Evolutionary conservation across 768 basidiomycete species (phyloP), one percentile per base, ranked within the genome.

Genomic region (Lyophyllum semitale): DNA sequence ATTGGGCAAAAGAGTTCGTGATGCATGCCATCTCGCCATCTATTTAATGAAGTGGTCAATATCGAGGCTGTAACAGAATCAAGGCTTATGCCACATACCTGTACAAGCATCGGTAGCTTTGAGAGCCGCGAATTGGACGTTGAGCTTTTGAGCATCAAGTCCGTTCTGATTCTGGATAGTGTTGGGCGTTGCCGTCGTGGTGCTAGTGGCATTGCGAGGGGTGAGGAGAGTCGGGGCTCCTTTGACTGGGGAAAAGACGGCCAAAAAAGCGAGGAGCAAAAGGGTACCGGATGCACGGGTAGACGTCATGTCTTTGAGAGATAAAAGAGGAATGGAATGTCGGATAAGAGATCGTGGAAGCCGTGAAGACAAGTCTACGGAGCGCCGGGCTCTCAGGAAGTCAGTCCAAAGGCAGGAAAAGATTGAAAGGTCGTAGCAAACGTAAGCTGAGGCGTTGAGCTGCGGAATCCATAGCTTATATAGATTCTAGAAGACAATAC

Each of bases 91-190:
- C 13, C n/a, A 68, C 74, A 27, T 45, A 81, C 79, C 70, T 37
- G 71, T 67, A 67, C 87, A 88, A 1, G 79, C 37, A 59, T 83
- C 78, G 11, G 65, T 69, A 1, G 68, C 59, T 12, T 71, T 76
- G 53, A 87, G 57, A 2, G 68, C 59, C 27, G 72, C 66, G 66
- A 84, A 87, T 53, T 81, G 67, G 17, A 66, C 62, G 54, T 84
- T 84, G 27, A 79, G 69, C 42, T 75, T 70, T 60, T 81, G 81
- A 11, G 83, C 83, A 37, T 75, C 75, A 18, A 81, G 64, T 4
- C 68, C 83, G 54, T 84, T 84, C 58, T 78, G 69, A 52, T 73
- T 52, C 38, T 61, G 60, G 13, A 58, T 8, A 8, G 51, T 23
- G 30, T 23, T 51, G 18, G 64, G 30, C 7, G 37, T 44, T 8